Evolutionary conservation across 768 basidiomycete genomes (phyloP), one percentile per base, ranked within the genome.

Genomic region (Pulveroboletus sp.): DNA sequence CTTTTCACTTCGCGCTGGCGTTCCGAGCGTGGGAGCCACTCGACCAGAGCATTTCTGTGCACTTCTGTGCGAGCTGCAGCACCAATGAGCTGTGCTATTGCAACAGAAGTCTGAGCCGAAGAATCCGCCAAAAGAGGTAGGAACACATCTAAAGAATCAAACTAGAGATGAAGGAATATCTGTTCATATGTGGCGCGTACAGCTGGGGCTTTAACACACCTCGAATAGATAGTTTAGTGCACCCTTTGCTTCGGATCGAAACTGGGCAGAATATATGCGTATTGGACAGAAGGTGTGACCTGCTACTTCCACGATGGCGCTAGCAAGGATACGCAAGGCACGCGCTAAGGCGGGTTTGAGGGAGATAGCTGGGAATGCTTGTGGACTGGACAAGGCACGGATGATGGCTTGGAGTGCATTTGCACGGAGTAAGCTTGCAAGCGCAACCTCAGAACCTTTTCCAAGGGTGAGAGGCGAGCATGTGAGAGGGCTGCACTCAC

Each of bases 281-380:
- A 90, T 70, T 1, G 84, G 87, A 75, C 84, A 87, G 38, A 79
- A 76, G 0, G 82, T 79, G 0, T 87, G 86, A 0, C 87, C 87
- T 0, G 85, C 77, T 2, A 80, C 72, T 37, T 90, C 87, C 6
- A 89, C 78, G 31, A 85, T 66, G 1, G 84, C 77, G 4, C 72
- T 66, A 5, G 80, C 75, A 17, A 89, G 62, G 0, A 82, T 77
- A 31, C 83, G 75, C 16, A 90, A 66, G 2, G 79, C 84, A 4
- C 89, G 79, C 6, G 81, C 72, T 44, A 88, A 72, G 0, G 88
- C 85, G 0, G 78, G 66, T 36, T 75, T 78, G 17, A 85, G 65
- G 12, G 70, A 23, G 0, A 65, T 48, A 2, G 73, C 50, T 14
- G 75, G 74, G 10, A 70, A 52, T 1, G 51, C 25, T 12, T 55